These are phyloP conservation scores for Panicum hallii DNA, from an alignment of 202 grass and related monocot genomes.

Conservation along the genomic window DNA sequence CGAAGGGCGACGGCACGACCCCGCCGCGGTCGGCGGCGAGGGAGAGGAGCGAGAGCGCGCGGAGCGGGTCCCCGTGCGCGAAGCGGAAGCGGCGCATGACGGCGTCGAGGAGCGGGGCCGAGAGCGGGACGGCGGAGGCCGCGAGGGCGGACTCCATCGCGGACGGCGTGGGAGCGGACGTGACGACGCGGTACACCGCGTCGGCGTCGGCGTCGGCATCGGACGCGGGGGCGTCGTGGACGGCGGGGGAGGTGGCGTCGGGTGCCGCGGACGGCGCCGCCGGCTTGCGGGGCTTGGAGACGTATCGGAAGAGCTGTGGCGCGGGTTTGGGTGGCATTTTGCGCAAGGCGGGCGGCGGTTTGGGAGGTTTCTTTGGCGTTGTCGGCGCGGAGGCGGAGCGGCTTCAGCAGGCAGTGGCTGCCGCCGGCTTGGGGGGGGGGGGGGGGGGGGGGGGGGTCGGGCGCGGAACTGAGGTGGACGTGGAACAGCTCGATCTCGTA, in stretches of 20 bases:
- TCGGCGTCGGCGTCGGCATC: slow-evolving; percentile 42
- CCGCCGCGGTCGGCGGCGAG: slow-evolving; percentile 55
- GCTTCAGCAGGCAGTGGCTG: not conserved
- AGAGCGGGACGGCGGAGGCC: slow-evolving; percentile 54
- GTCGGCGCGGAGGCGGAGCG: slow-evolving; percentile 36
- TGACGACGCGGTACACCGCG: slow-evolving; percentile 62
- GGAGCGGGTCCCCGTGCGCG: slow-evolving; percentile 75
- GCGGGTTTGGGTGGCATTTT: slow-evolving; percentile 46
- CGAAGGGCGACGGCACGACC: slow-evolving; percentile 62
- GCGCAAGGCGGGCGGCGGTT: slow-evolving; percentile 1
- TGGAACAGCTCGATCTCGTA: too few species aligned
- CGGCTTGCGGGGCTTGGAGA: slow-evolving; percentile 31
- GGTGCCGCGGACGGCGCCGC: not conserved
- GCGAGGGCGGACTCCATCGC: slow-evolving; percentile 59
- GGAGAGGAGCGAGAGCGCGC: slow-evolving; percentile 74
- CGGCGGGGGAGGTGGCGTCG: not conserved
- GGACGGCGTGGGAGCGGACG: slow-evolving; percentile 58
- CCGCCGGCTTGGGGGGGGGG: too few species aligned
- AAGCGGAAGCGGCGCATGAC: slow-evolving; percentile 83
- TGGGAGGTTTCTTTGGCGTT: slow-evolving; percentile 12
- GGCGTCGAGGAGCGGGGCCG: slow-evolving; percentile 65
- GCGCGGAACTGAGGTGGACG: too few species aligned
- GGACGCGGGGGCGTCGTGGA: not conserved
- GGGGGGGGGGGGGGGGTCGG: too few species aligned
- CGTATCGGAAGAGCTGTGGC: slow-evolving; percentile 40